These are phyloP conservation scores for Stephania yunnanensis DNA, from an alignment of 164 flowering plant genomes.

Conservation along the genomic window DNA sequence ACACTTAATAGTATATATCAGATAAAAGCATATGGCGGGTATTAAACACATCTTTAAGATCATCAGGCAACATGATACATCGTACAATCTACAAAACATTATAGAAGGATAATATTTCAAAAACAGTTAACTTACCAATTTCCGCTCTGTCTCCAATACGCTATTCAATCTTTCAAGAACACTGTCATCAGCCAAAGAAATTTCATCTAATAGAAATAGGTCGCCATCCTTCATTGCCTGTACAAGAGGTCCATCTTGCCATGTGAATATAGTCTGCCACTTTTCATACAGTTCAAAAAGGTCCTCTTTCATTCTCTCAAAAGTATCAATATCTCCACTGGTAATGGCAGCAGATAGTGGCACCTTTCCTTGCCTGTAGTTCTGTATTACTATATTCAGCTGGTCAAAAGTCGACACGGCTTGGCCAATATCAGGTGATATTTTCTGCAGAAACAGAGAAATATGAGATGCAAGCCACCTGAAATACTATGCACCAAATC, in stretches of 20 bases:
- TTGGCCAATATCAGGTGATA: slow-evolving; percentile 62
- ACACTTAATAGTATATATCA: background rate
- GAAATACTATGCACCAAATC: background rate
- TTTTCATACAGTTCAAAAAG: slow-evolving; percentile 45
- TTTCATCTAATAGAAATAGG: slow-evolving; percentile 89
- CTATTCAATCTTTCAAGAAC: slow-evolving; percentile 96
- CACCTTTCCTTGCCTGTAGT: slow-evolving; percentile 30
- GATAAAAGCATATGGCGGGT: background rate
- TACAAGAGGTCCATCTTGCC: slow-evolving; percentile 99
- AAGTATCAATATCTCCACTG: slow-evolving; percentile 32
- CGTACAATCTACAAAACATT: background rate
- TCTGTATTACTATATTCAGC: slow-evolving; percentile 29
- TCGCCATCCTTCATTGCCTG: slow-evolving; percentile 87
- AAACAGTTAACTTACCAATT: slow-evolving; percentile 48
- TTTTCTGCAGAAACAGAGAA: slow-evolving; percentile 33
- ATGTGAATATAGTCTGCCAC: slow-evolving; percentile 77
- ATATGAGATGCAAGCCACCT: slow-evolving; percentile 2
- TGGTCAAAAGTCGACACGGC: slow-evolving; percentile 50
- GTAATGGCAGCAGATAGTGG: slow-evolving; percentile 29
- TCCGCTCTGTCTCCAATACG: slow-evolving; percentile 87
- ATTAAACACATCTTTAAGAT: background rate
- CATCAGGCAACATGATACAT: background rate
- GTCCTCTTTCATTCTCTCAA: slow-evolving; percentile 35
- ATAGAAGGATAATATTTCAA: background rate
- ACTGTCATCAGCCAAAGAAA: slow-evolving; percentile 98